Evolutionary conservation across 164 flowering plant species (phyloP).

Genomic region (Piper longum): DNA sequence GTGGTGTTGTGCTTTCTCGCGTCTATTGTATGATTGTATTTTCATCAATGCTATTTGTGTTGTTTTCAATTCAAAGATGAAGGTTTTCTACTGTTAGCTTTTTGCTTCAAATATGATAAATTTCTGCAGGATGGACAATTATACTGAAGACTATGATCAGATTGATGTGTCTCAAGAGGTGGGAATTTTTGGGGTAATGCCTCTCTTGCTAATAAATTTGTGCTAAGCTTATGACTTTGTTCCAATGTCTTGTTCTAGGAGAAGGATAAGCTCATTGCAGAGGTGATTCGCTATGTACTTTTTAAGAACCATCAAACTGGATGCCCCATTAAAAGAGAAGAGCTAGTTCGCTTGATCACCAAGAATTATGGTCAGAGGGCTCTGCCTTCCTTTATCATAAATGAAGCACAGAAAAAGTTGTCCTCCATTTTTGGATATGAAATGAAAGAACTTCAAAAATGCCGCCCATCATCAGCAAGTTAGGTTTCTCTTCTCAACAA

Average conservation of each 20-base stretch:
- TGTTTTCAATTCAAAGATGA: no score
- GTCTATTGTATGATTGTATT: no score
- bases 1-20: no score
- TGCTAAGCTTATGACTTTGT: background rate
- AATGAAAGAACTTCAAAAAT: slow-evolving; percentile 68
- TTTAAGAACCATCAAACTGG: slow-evolving; percentile 82
- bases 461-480: slow-evolving; percentile 42
- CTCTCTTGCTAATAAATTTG: background rate
- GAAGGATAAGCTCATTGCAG: slow-evolving; percentile 79
- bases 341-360: slow-evolving; percentile 66
- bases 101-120: no score
- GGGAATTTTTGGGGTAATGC: background rate
- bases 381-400: slow-evolving; percentile 61
- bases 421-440: slow-evolving; percentile 72
- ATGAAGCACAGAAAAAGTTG: slow-evolving; percentile 65
- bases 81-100: no score
- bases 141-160: slow-evolving; percentile 31
- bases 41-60: no score
- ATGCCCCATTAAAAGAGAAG: slow-evolving; percentile 88
- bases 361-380: slow-evolving; percentile 60
- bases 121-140: slow-evolving; percentile 17
- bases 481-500: slow-evolving; percentile 45
- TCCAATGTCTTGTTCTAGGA: slow-evolving; percentile 29
- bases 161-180: slow-evolving; percentile 59
- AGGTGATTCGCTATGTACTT: slow-evolving; percentile 73